phyloP scores from a whole-genome alignment of 2,329 filamentous ascomycete species.

The Epichloe coenophiala region DNA sequence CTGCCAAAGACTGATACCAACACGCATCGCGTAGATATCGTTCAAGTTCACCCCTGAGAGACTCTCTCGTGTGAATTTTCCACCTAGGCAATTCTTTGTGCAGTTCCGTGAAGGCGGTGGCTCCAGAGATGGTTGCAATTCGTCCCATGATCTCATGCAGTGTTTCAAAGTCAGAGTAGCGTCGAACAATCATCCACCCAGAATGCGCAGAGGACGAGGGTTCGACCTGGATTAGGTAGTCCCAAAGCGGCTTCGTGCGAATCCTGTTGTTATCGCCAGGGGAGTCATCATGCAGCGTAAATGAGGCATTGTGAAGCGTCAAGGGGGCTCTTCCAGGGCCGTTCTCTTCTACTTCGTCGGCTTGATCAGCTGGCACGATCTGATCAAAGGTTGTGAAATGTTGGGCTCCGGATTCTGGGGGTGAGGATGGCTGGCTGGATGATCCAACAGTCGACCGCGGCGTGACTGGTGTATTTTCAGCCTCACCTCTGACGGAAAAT shows the following conservation, averaged over 20 bases:
- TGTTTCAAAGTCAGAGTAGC: constrained; percentile 80
- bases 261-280: constrained; percentile 54
- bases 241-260: constrained; percentile 63
- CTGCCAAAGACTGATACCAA: constrained; percentile 64
- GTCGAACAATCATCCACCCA: constrained; percentile 93
- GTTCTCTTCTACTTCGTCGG: constrained; percentile 31
- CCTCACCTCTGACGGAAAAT: constrained; percentile 18
- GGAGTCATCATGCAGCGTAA: constrained; percentile 74
- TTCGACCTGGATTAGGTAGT: constrained; percentile 88
- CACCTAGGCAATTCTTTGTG: constrained; percentile 66
- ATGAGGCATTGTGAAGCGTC: constrained; percentile 67
- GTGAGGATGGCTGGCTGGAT: constrained; percentile 26
- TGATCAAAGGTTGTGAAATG: constrained; percentile 74
- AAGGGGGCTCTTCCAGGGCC: constrained; percentile 38
- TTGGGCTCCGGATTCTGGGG: constrained; percentile 17
- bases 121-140: constrained; percentile 78
- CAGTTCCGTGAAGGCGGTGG: constrained; percentile 61
- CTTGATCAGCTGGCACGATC: constrained; percentile 44
- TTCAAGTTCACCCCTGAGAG: constrained; percentile 70
- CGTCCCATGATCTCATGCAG: constrained; percentile 80
- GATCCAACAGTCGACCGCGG: constrained; percentile 28
- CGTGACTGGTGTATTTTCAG: constrained; percentile 30
- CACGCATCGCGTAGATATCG: constrained; percentile 76
- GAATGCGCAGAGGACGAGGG: constrained; percentile 62
- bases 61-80: constrained; percentile 69